Evolutionary conservation across 2,329 filamentous ascomycete genomes (phyloP), one percentile per base, ranked within the genome.

Genomic region (Pseudocercospora pini-densiflorae): DNA sequence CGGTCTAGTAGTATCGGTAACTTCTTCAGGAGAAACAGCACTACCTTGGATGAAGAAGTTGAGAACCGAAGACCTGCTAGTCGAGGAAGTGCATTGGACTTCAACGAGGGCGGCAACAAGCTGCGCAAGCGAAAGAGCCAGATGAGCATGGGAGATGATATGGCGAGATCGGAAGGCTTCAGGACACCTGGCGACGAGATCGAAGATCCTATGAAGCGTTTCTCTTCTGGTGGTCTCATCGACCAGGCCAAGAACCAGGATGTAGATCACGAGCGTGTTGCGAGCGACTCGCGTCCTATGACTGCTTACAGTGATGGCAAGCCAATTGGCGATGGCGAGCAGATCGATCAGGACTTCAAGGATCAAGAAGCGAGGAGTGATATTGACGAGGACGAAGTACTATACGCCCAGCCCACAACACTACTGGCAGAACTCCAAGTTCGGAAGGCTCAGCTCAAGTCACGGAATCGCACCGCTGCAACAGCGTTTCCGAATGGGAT

Each of bases 351-450:
- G 27, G 81, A 83, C 7, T 81, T 78, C 16, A 81, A 81, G 2
- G 80, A 80, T 2, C 80, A 82, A 3, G 83, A 84, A 27, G 80
- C 83, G 24, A 83, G 80, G 16, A 77, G 81, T 3, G 80, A 83
- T 2, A 73, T 53, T 19, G 72, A 76, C 40, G 71, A 74, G 9
- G 75, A 77, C 27, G 82, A 84, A 1, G 74, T 83, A 1, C 90
- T 88, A 69, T 85, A 89, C 61, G 92, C 92, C 0, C 86, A 89
- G 3, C 95, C 95, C 0, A 97, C 93, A 0, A 99, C 95, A 0
- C 85, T 99, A 0, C 86, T 99, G 24, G 95, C 95, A 0, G 95
- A 99, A 77, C 83, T 99, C 7, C 93, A 97, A 77, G 82, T 97
- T 70, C 90, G 95, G 59, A 98, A 99, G 77, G 89, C 92, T 66